Base-by-base conservation (phyloP, 2,329 filamentous ascomycete genomes). In the Penicillium palitans region DNA sequence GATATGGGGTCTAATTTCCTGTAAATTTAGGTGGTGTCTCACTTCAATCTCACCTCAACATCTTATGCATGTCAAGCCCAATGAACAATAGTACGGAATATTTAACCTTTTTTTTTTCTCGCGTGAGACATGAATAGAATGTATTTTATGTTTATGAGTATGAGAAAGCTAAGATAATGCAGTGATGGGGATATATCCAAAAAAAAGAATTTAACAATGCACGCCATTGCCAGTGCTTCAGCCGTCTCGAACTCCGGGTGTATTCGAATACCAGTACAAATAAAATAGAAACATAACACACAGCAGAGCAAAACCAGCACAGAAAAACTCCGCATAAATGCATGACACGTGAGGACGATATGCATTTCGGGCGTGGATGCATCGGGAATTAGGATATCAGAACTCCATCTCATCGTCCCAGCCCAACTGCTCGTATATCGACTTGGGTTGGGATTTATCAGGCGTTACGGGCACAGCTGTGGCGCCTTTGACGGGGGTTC, bases 361-460 rank as follows among this genome's bases (percentile, higher is more conserved):
- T 45, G 50, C 31, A 58, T 29, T 25, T 21, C 25, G 31, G 31
- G 49, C 39, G n/a, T 24, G 37, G 19, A 44, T 57, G 35, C 42
- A 21, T 37, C 10, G 12, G 17, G 19, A 31, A 37, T 13, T n/a
- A 19, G 13, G 29, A 29, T 29, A 35, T 60, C 57, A 69, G 24
- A 68, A 31, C 19, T 65, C 66, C 61, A 69, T 60, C 44, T 73
- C 70, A 57, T 77, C 74, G 60, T 78, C 73, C 78, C 78, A 80
- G 52, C 78, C 78, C 50, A 80, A 59, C 46, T 73, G 68, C 58
- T 74, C 74, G 56, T 80, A 80, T 44, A 80, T 76, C 9, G 76
- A 74, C 41, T 60, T 74, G 6, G 75, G 70, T 37, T 68, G 63
- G 10, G 66, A 66, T 51, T 74, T 74, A 54, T 74, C 72, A 19